phyloP scores from a whole-genome alignment of 805 yeast genomes.

The Blastobotrys americana region DNA sequence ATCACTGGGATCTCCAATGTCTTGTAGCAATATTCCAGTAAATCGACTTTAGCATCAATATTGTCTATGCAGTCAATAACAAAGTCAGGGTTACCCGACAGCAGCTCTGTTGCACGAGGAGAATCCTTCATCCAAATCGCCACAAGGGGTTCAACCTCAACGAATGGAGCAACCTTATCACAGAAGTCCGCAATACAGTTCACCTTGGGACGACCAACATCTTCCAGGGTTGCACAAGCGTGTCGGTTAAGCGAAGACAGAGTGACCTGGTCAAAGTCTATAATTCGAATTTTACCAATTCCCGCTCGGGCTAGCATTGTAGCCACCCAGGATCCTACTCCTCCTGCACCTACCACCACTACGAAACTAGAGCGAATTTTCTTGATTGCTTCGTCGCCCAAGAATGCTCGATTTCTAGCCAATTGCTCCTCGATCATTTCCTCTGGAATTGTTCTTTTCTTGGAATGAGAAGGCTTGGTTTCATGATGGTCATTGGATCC shows the following conservation, averaged over 20 bases:
- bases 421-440: conserved; percentile 82
- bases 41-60: conserved; percentile 91
- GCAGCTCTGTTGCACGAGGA: conserved; percentile 38
- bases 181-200: conserved; percentile 67
- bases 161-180: conserved; percentile 86
- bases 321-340: conserved; percentile 90
- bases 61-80: conserved; percentile 95
- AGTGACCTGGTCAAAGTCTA: conserved; percentile 96
- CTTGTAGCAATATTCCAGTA: conserved; percentile 60
- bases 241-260: conserved; percentile 88
- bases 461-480: neutral
- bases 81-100: conserved; percentile 58
- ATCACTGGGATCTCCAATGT: conserved; percentile 57
- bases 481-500: neutral
- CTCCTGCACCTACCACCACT: conserved; percentile 91
- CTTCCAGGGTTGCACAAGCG: conserved; percentile 83
- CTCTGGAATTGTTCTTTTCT: too few species aligned
- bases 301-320: conserved; percentile 85
- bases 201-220: conserved; percentile 91
- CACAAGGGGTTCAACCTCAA: conserved; percentile 66
- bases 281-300: conserved; percentile 63
- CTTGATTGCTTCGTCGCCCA: conserved; percentile 77
- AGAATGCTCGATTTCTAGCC: conserved; percentile 87
- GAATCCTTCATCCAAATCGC: conserved; percentile 66
- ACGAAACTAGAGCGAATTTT: conserved; percentile 63